Conservation (phyloP, 2,329 filamentous ascomycete species). For the Diaporthe aspalathi region DNA sequence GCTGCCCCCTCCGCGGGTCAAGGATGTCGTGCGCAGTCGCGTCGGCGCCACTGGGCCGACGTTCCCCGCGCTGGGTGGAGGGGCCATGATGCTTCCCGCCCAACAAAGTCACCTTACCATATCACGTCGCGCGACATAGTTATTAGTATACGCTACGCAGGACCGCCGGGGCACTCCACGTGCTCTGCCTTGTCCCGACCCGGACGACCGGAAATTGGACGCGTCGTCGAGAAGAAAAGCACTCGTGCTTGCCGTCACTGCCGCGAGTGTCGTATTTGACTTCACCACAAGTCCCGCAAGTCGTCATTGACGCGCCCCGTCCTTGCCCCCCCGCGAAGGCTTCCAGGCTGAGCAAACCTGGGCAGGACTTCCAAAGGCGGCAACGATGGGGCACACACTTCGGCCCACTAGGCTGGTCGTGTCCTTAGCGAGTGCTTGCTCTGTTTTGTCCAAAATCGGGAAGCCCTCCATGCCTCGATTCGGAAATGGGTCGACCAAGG, state of each 20-base stretch:
- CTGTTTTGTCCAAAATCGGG: neutral
- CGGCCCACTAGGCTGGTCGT: constrained; percentile 1
- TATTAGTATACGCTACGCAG: too few species aligned
- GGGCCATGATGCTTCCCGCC: neutral
- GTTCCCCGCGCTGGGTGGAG: too few species aligned
- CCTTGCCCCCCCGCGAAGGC: too few species aligned
- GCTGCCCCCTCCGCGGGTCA: neutral
- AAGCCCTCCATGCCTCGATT: neutral
- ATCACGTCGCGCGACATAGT: neutral
- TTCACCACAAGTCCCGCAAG: neutral
- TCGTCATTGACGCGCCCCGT: too few species aligned
- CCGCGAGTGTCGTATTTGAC: neutral
- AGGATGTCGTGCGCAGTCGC: neutral
- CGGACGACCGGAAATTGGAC: constrained; percentile 21
- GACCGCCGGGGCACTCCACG: too few species aligned
- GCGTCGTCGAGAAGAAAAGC: neutral
- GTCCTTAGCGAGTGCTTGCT: constrained; percentile 1
- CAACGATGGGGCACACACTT: neutral
- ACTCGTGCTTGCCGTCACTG: neutral
- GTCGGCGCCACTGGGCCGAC: neutral
- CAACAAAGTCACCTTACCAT: neutral
- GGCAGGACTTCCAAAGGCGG: neutral
- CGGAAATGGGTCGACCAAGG: neutral
- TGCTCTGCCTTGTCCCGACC: neutral
- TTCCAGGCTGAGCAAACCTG: too few species aligned